Base-by-base conservation (phyloP, 768 basidiomycete species). In the Leccinum truebloodii region DNA sequence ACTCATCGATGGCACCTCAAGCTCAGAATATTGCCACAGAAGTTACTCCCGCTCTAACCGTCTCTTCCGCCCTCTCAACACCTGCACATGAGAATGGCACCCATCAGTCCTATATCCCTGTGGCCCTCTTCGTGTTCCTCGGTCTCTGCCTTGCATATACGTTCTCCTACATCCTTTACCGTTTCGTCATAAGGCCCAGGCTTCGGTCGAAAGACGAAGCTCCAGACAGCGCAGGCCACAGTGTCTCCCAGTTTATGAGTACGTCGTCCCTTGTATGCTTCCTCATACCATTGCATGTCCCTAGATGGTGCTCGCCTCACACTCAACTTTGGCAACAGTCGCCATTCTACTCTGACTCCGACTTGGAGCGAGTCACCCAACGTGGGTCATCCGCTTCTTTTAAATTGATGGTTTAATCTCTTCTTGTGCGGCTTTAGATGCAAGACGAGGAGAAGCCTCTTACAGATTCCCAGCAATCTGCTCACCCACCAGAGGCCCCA, bases 241-340 rank as follows among this genome's bases (percentile, higher is more conserved):
- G 62, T 14, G 69, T 74, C 12, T 60, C 66, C 54, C 65, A 61
- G 54, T 70, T 72, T 6, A 74, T 70, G 73, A 74, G 69, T 68
- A 46, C 12, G 60, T 65, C 28, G 6, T 16, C 50, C n/a, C 34
- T 48, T 41, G 9, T 51, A 48, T 13, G 10, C 37, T 13, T 50
- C 32, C 20, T 14, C 13, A 32, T 41, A 7, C 34, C 28, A 3
- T 35, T 24, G 14, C 30, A 28, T 9, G 1, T 56, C 34, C 44
- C 13, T 28, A 71, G 70, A 72, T 18, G 71, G 70, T 4, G 59
- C 55, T 52, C 71, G 72, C 22, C 69, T 72, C 51, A 64, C 68
- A 9, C 64, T 73, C 20, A 69, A 60, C 54, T 20, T 70, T 20
- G 48, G 61, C 34, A 30, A 62, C 20, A 49, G 32, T 50, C 30